These are phyloP conservation scores for Epichloe gansuensis DNA, from an alignment of 2,329 filamentous ascomycete genomes.

Conservation along the genomic window DNA sequence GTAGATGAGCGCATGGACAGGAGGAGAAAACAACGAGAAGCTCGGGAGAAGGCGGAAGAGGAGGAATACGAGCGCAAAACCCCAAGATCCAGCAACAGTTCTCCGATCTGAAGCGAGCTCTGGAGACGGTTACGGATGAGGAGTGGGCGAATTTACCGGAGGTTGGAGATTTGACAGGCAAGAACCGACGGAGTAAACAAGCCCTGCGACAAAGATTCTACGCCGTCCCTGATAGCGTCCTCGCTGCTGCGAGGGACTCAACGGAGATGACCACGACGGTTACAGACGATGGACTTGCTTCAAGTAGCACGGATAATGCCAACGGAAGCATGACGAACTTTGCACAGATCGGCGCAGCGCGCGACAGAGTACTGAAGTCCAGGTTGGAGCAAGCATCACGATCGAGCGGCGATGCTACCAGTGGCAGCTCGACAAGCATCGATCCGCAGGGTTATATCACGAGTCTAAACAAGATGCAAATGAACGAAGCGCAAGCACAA, in stretches of 20 bases:
- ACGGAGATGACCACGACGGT: conserved; percentile 79
- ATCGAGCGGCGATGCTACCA: conserved; percentile 50
- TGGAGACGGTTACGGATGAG: conserved; percentile 81
- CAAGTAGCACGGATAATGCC: conserved; percentile 29
- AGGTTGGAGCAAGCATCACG: conserved; percentile 80
- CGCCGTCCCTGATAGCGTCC: conserved; percentile 89
- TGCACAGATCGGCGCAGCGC: conserved; percentile 88
- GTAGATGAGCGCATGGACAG: conserved; percentile 97
- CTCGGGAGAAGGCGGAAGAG: conserved; percentile 77
- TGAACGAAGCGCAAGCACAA: conserved; percentile 67
- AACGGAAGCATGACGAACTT: conserved; percentile 98
- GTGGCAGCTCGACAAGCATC: conserved; percentile 78
- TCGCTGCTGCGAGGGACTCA: conserved; percentile 72
- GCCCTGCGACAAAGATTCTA: conserved; percentile 80
- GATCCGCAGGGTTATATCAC: conserved; percentile 95
- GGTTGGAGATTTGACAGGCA: conserved; percentile 91
- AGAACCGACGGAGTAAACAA: conserved; percentile 76
- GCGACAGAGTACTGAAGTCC: conserved; percentile 93
- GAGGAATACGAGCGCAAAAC: conserved; percentile 97
- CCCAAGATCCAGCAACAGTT: conserved; percentile 98
- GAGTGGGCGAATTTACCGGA: conserved; percentile 95
- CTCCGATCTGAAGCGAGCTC: conserved; percentile 82
- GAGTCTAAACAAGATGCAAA: conserved; percentile 69
- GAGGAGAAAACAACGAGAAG: conserved; percentile 83
- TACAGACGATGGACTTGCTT: conserved; percentile 59